phyloP scores from a whole-genome alignment of 2,329 filamentous ascomycete species.

The Venturia pyrina region DNA sequence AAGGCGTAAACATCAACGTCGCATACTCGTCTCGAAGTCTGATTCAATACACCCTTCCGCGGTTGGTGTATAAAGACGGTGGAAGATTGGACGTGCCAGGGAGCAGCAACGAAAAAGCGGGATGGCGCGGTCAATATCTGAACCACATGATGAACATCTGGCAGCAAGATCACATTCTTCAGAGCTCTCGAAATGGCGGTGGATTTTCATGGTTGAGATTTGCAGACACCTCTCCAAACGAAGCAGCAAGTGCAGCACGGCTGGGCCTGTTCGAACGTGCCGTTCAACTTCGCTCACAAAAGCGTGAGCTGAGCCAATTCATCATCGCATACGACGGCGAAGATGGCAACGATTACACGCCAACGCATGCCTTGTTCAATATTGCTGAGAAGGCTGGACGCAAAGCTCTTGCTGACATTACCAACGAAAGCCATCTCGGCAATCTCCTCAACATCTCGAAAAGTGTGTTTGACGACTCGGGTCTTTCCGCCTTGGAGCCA shows the following conservation, averaged over 20 bases:
- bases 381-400: slow-evolving; percentile 57
- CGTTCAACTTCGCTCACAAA: slow-evolving; percentile 41
- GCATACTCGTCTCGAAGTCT: slow-evolving; percentile 79
- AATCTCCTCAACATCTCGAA: slow-evolving; percentile 72
- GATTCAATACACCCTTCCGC: slow-evolving; percentile 76
- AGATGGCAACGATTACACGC: slow-evolving; percentile 55
- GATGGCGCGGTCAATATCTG: slow-evolving; percentile 70
- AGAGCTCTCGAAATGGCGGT: slow-evolving; percentile 49
- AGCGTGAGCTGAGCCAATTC: slow-evolving; percentile 54
- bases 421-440: slow-evolving; percentile 60
- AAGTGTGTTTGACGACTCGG: slow-evolving; percentile 54
- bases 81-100: slow-evolving; percentile 69
- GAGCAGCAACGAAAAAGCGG: slow-evolving; percentile 61
- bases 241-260: slow-evolving; percentile 61
- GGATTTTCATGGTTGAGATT: slow-evolving; percentile 89
- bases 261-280: slow-evolving; percentile 66
- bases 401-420: slow-evolving; percentile 57
- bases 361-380: slow-evolving; percentile 70
- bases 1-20: slow-evolving; percentile 69
- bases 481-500: slow-evolving; percentile 69
- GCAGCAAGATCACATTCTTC: slow-evolving; percentile 65
- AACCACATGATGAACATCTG: slow-evolving; percentile 84
- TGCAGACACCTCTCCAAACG: slow-evolving; percentile 62
- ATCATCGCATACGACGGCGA: slow-evolving; percentile 58
- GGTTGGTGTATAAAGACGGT: slow-evolving; percentile 69